These are phyloP conservation scores for Mimosa pudica DNA, from an alignment of 306 rosid genomes.

Conservation along the genomic window DNA sequence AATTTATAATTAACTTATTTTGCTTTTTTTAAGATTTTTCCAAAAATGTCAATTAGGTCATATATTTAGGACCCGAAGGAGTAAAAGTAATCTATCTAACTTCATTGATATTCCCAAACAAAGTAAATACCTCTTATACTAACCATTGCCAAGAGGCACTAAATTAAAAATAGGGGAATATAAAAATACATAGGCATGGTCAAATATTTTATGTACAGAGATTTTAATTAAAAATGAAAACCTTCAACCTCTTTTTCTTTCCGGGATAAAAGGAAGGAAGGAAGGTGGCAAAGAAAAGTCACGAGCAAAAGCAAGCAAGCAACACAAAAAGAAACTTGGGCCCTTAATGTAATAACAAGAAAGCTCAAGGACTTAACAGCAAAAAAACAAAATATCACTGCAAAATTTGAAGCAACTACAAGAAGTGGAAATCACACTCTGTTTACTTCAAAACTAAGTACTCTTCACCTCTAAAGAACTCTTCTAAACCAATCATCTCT, in stretches of 20 bases:
- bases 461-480: neutral
- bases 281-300: neutral
- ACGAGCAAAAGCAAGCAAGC: neutral
- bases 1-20: too few species aligned
- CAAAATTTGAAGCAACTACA: neutral
- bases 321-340: neutral
- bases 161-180: neutral
- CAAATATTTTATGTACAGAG: neutral
- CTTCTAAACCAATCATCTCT: neutral
- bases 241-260: neutral
- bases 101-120: too few species aligned
- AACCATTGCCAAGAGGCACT: neutral
- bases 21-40: too few species aligned
- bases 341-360: neutral
- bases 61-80: too few species aligned
- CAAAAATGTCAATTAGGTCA: too few species aligned
- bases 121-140: too few species aligned
- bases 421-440: neutral
- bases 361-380: neutral
- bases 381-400: constrained; percentile 11
- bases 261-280: neutral
- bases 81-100: too few species aligned
- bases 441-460: neutral
- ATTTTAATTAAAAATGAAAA: neutral
- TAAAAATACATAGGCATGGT: neutral